A percentile compares a stretch with the other conserved stretches of the same genome.
Conservation (phyloP, 768 basidiomycete species). For the Trametes coccinea region DNA sequence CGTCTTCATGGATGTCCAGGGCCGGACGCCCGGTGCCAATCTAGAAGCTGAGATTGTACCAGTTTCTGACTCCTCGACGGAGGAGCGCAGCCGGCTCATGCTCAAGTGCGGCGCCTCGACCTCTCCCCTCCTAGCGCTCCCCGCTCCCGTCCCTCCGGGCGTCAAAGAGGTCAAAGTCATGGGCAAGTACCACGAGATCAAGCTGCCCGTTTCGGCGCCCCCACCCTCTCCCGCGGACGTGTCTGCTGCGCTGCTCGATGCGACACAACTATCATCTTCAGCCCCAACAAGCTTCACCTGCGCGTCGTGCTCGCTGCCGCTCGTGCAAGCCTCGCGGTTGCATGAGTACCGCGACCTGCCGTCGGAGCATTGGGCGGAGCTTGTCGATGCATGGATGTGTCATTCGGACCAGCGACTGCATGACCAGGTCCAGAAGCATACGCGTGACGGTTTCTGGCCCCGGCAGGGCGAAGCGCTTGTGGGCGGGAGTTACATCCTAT, state of each 20-base stretch:
- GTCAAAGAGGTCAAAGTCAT: slow-evolving; percentile 58
- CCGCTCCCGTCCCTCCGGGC: slow-evolving; percentile 64
- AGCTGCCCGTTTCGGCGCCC: slow-evolving; percentile 45
- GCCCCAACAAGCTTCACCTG: slow-evolving; percentile 73
- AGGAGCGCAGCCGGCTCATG: slow-evolving; percentile 56
- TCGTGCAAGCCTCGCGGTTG: slow-evolving; percentile 53
- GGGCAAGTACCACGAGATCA: slow-evolving; percentile 68
- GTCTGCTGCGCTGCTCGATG: slow-evolving; percentile 60
- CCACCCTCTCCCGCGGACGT: slow-evolving; percentile 32
- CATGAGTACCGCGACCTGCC: slow-evolving; percentile 79
- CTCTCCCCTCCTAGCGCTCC: slow-evolving; percentile 41
- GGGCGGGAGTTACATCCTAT: slow-evolving; percentile 86
- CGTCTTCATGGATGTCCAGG: slow-evolving; percentile 65
- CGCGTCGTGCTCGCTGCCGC: slow-evolving; percentile 73
- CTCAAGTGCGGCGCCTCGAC: slow-evolving; percentile 59
- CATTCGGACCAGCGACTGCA: slow-evolving; percentile 86
- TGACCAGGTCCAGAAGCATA: slow-evolving; percentile 60
- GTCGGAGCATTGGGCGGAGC: slow-evolving; percentile 96
- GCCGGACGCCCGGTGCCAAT: slow-evolving; percentile 48
- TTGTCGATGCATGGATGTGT: slow-evolving; percentile 98
- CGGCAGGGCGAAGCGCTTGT: slow-evolving; percentile 70
- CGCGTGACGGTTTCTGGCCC: slow-evolving; percentile 79
- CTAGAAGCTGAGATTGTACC: slow-evolving; percentile 66
- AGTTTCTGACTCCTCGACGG: slow-evolving; percentile 22
- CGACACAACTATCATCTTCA: slow-evolving; percentile 56